These are phyloP conservation scores for Gymnopilus dilepis DNA, from an alignment of 768 basidiomycete species.

Conservation along the genomic window DNA sequence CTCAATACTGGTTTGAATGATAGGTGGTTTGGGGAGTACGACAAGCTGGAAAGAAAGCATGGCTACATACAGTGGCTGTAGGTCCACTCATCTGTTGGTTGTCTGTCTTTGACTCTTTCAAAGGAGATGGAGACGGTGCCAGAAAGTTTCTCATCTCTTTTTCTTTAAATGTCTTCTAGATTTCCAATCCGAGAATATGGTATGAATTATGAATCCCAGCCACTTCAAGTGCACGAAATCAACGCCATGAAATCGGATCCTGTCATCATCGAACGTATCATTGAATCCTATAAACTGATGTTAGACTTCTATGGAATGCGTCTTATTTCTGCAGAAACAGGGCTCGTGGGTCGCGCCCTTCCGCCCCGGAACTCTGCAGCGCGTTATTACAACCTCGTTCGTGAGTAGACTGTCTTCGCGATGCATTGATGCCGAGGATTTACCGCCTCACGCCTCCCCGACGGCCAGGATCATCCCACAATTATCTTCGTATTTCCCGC, in stretches of 20 bases:
- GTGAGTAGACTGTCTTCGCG: conserved; percentile 48
- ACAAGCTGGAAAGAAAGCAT: conserved; percentile 68
- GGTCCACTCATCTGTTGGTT: conserved; percentile 27
- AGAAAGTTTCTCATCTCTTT: neutral
- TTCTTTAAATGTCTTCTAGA: conserved; percentile 37
- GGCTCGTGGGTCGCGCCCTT: conserved; percentile 57
- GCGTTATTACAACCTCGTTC: conserved; percentile 67
- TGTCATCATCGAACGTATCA: conserved; percentile 51
- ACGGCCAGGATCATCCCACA: conserved; percentile 65
- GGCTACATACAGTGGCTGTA: conserved; percentile 84
- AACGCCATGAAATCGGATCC: conserved; percentile 56
- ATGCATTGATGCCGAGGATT: conserved; percentile 21
- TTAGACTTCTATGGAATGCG: conserved; percentile 83
- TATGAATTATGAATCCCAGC: conserved; percentile 71
- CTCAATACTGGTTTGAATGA: conserved; percentile 30
- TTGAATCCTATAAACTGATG: conserved; percentile 73
- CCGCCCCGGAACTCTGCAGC: conserved; percentile 54
- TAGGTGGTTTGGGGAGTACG: conserved; percentile 72
- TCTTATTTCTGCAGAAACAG: conserved; percentile 60
- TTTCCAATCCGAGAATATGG: conserved; percentile 80
- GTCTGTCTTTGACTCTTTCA: neutral
- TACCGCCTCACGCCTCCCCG: conserved; percentile 18
- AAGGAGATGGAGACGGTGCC: neutral
- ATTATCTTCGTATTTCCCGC: conserved; percentile 77
- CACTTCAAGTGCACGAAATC: conserved; percentile 70